phyloP scores from a whole-genome alignment of 192 early-diverging fungal species.

The Coemansia sp. region DNA sequence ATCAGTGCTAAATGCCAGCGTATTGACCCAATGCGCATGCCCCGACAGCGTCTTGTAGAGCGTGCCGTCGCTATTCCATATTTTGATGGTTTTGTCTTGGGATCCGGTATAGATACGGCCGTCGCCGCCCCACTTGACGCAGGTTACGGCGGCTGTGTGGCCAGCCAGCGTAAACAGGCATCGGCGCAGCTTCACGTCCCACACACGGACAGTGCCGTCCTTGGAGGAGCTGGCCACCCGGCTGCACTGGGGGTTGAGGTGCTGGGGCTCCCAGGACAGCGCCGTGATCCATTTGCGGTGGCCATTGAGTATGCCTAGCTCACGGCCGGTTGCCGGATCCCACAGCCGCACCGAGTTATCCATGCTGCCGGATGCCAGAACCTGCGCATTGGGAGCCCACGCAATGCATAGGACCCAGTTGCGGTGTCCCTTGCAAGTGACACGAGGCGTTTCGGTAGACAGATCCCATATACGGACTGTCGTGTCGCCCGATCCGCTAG shows the following conservation, averaged over 20 bases:
- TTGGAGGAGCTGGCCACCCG: conserved; percentile 88
- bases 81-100: conserved; percentile 93
- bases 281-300: conserved; percentile 89
- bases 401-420: conserved; percentile 92
- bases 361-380: conserved; percentile 91
- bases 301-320: conserved; percentile 73
- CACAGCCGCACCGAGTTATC: conserved; percentile 87
- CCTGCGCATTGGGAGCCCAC: conserved; percentile 87
- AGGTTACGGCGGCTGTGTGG: conserved; percentile 91
- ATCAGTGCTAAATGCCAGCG: conserved; percentile 87
- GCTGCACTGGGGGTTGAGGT: conserved; percentile 73
- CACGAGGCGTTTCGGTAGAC: conserved; percentile 90
- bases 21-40: conserved; percentile 98
- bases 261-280: conserved; percentile 92
- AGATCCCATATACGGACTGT: conserved; percentile 98
- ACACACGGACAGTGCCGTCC: conserved; percentile 89
- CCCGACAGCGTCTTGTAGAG: conserved; percentile 81
- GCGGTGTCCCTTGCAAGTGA: conserved; percentile 79
- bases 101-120: conserved; percentile 90
- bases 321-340: conserved; percentile 84
- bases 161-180: conserved; percentile 75
- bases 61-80: conserved; percentile 86
- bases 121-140: conserved; percentile 95
- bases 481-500: conserved; percentile 93
- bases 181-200: conserved; percentile 80